Percentiles rank a stretch among this genome's conserved stretches.
phyloP scores from a whole-genome alignment of 805 yeast genomes.

The Millerozyma miso region DNA sequence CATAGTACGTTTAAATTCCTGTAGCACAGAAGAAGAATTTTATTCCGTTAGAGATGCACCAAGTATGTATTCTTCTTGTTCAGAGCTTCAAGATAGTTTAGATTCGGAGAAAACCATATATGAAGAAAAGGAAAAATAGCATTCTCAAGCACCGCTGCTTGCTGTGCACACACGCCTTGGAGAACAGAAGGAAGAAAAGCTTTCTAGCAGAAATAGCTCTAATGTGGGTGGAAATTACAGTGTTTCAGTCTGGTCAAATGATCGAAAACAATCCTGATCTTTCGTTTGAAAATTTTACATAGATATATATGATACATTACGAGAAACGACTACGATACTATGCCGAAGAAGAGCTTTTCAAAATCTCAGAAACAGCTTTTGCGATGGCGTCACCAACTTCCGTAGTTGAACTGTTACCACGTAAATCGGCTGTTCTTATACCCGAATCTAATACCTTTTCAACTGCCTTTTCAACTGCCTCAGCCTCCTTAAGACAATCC shows the following conservation, averaged over 20 bases:
- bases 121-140: neutral
- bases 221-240: neutral
- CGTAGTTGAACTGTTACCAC: constrained; percentile 75
- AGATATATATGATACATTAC: neutral
- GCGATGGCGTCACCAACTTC: constrained; percentile 97
- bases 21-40: constrained; percentile 5
- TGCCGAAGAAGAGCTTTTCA: constrained; percentile 22
- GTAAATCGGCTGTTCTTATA: constrained; percentile 86
- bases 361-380: constrained; percentile 56
- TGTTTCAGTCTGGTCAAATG: neutral
- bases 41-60: constrained; percentile 1
- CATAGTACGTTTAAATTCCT: neutral
- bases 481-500: constrained; percentile 78
- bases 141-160: neutral
- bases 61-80: neutral
- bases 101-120: neutral
- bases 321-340: neutral
- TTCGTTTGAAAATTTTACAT: constrained; percentile 10
- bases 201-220: neutral
- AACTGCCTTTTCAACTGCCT: constrained; percentile 85
- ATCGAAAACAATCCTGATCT: no score
- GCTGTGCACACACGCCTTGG: neutral
- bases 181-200: neutral
- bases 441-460: constrained; percentile 75
- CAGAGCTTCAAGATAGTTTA: neutral